Percentiles rank a stretch among this genome's conserved stretches.
These are phyloP conservation scores for Pisolithus sp. DNA, from an alignment of 768 basidiomycete species.

Conservation along the genomic window DNA sequence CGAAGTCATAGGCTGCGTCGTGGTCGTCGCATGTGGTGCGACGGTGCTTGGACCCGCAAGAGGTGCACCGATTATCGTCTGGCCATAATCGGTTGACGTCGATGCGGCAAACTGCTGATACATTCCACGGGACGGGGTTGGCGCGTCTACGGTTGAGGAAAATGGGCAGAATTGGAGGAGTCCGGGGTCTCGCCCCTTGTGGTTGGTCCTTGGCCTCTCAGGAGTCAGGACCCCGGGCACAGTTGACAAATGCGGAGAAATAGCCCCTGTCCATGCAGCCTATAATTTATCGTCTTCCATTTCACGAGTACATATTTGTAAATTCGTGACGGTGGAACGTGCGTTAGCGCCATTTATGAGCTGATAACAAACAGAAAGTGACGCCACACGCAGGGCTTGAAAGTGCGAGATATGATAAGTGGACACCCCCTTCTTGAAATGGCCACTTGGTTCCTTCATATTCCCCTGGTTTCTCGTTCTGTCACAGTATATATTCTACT, in stretches of 20 bases:
- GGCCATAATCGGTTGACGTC: constrained; percentile 15
- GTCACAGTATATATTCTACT: no score
- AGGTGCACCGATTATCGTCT: constrained; percentile 25
- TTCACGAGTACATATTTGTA: no score
- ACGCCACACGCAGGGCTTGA: no score
- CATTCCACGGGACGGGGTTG: neutral
- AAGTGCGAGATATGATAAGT: no score
- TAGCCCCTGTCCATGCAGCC: no score
- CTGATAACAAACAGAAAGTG: no score
- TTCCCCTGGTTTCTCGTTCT: no score
- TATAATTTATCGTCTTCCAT: no score
- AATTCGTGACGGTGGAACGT: no score
- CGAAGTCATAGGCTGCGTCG: constrained; percentile 5
- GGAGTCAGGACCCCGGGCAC: neutral
- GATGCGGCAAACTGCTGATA: constrained; percentile 1
- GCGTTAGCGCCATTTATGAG: no score
- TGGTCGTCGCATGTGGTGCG: constrained; percentile 25
- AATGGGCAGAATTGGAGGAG: neutral
- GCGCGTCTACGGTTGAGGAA: neutral
- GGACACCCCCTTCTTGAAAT: no score
- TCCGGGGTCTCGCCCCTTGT: neutral
- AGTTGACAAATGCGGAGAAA: neutral
- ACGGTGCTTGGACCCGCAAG: constrained; percentile 29
- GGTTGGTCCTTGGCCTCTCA: neutral
- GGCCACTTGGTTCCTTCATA: no score